Conservation (phyloP, 106 monocot genomes). For the Platanthera zijinensis region DNA sequence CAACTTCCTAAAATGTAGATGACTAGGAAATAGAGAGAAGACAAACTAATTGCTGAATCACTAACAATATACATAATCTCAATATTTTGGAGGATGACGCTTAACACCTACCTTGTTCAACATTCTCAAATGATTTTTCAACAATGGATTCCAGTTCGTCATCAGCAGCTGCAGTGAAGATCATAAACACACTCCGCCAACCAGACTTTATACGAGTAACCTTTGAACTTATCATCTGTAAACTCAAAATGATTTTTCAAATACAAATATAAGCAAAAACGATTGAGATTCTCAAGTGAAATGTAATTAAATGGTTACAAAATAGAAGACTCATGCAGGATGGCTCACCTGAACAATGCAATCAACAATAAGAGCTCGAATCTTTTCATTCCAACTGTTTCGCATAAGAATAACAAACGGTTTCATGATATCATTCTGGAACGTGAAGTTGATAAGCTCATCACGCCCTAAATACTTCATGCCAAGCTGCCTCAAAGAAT, state of each 20-base stretch:
- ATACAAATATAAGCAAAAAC: not conserved
- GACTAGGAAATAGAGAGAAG: conserved; percentile 1
- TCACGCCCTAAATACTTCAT: conserved; percentile 99
- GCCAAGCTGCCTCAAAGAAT: conserved; percentile 87
- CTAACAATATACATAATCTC: not conserved
- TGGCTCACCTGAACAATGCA: conserved; percentile 86
- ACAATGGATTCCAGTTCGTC: conserved; percentile 82
- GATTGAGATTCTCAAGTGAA: not conserved
- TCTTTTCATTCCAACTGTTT: conserved; percentile 70
- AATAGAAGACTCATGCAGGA: not conserved
- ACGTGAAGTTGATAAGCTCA: conserved; percentile 88
- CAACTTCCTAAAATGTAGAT: conserved; percentile 5
- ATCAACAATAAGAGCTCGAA: conserved; percentile 88
- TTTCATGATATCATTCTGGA: conserved; percentile 97
- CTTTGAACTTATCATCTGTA: conserved; percentile 90
- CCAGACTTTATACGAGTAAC: conserved; percentile 98
- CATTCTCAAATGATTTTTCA: conserved; percentile 97
- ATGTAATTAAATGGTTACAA: not conserved
- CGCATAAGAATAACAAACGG: conserved; percentile 99
- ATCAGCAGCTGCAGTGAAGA: conserved; percentile 92
- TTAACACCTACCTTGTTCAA: conserved; percentile 67
- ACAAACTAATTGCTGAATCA: not conserved
- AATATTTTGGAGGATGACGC: not conserved
- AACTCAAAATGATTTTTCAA: conserved; percentile 6
- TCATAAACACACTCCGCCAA: conserved; percentile 99